Evolutionary conservation across 176 grass and related monocot species (phyloP).

Genomic region (Cenchrus purpureus): DNA sequence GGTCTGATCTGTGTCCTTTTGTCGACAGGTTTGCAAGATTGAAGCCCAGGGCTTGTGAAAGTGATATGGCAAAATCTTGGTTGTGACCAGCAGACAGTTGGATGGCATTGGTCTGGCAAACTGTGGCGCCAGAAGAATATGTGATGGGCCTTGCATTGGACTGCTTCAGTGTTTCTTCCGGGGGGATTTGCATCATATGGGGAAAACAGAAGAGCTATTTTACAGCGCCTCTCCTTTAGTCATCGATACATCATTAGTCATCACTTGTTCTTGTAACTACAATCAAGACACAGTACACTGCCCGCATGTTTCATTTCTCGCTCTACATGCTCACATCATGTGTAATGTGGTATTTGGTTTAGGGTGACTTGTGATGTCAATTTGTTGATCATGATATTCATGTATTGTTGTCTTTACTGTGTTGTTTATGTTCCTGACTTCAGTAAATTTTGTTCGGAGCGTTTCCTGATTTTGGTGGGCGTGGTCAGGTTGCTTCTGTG

Average conservation of each 20-base stretch:
- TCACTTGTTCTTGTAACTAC: constrained; percentile 20
- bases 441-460: background rate
- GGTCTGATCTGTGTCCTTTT: constrained; percentile 19
- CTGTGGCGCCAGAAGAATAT: background rate
- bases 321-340: constrained; percentile 21
- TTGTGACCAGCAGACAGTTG: constrained; percentile 26
- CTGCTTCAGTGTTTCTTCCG: background rate
- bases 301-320: background rate
- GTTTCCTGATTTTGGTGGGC: background rate
- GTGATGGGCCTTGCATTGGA: background rate
- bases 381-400: constrained; percentile 31
- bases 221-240: constrained; percentile 13
- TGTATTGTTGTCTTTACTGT: constrained; percentile 16
- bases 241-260: constrained; percentile 7
- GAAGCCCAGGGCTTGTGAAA: background rate
- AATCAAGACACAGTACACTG: background rate
- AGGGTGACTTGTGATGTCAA: constrained; percentile 20
- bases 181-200: constrained; percentile 21
- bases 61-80: constrained; percentile 13
- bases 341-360: background rate
- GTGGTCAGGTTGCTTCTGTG: background rate
- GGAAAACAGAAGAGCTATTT: constrained; percentile 13
- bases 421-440: background rate
- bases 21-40: constrained; percentile 38
- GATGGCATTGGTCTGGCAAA: background rate